Conservation (phyloP, 495 filamentous ascomycete genomes). For the Friedmanniomyces endolithicus region DNA sequence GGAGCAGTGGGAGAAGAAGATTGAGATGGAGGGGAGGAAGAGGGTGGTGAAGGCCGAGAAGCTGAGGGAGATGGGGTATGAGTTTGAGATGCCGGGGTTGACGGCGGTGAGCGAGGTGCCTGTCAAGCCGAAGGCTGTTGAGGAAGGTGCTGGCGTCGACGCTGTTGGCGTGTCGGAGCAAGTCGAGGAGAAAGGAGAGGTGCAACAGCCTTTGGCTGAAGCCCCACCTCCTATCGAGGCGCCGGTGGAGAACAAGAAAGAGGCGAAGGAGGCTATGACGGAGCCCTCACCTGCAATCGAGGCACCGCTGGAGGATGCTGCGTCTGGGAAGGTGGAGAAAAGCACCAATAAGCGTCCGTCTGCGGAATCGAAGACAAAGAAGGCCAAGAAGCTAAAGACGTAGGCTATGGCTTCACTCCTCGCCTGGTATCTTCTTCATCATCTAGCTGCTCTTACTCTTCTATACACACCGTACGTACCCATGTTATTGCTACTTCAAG, state of each 20-base stretch:
- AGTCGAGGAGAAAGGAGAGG: neutral
- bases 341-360: constrained; percentile 3
- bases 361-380: neutral
- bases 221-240: neutral
- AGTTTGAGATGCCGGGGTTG: constrained; percentile 61
- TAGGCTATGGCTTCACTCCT: constrained; percentile 1
- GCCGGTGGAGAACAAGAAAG: constrained; percentile 1
- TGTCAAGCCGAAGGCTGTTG: constrained; percentile 25
- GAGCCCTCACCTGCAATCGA: neutral
- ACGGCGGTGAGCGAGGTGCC: constrained; percentile 51
- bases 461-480: too few species aligned
- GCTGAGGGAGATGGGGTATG: constrained; percentile 71
- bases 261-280: neutral
- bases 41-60: constrained; percentile 54
- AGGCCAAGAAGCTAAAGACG: constrained; percentile 20
- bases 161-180: neutral
- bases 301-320: neutral
- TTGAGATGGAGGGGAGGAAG: constrained; percentile 55
- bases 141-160: constrained; percentile 13
- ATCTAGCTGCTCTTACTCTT: too few species aligned
- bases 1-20: constrained; percentile 61
- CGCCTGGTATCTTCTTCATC: too few species aligned
- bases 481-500: too few species aligned
- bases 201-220: neutral
- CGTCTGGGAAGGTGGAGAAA: neutral